phyloP scores from a whole-genome alignment of 2,329 filamentous ascomycete genomes.

The Davidsoniella eucalypti region DNA sequence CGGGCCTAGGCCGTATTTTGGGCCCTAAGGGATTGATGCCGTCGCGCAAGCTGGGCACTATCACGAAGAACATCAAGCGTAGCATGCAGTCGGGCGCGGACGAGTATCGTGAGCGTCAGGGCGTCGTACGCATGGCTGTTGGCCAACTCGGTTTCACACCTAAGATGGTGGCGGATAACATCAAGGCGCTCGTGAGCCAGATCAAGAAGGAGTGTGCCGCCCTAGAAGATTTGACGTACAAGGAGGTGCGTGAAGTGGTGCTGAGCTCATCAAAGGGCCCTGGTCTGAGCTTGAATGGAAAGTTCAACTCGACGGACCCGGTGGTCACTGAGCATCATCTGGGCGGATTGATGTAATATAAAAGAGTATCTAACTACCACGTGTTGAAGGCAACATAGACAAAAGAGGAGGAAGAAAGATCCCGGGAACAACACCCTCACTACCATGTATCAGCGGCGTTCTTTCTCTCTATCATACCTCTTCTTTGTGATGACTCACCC shows the following conservation, averaged over 20 bases:
- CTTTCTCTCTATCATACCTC: not conserved
- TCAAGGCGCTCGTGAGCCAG: slow-evolving; percentile 58
- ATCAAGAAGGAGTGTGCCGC: slow-evolving; percentile 65
- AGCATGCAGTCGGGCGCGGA: slow-evolving; percentile 65
- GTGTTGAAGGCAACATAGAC: not conserved
- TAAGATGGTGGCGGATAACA: slow-evolving; percentile 68
- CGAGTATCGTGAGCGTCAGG: slow-evolving; percentile 72
- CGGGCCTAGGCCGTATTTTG: slow-evolving; percentile 61
- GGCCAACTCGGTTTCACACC: slow-evolving; percentile 83
- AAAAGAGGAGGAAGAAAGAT: not conserved
- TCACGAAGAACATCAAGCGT: slow-evolving; percentile 63
- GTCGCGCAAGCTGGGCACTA: slow-evolving; percentile 69
- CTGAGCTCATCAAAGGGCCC: slow-evolving; percentile 77
- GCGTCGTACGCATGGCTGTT: slow-evolving; percentile 75
- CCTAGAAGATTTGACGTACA: slow-evolving; percentile 39
- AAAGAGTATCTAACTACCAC: not conserved
- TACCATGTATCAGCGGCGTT: not conserved
- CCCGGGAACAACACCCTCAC: not conserved
- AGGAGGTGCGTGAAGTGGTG: slow-evolving; percentile 44
- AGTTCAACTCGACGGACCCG: slow-evolving; percentile 48
- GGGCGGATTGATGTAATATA: slow-evolving; percentile 34
- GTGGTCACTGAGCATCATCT: slow-evolving; percentile 36
- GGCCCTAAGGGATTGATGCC: slow-evolving; percentile 91
- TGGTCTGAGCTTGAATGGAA: slow-evolving; percentile 72
- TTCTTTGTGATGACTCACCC: not conserved